Evolutionary conservation across 495 filamentous ascomycete genomes (phyloP).

Genomic region (Aspergillus homomorphus): DNA sequence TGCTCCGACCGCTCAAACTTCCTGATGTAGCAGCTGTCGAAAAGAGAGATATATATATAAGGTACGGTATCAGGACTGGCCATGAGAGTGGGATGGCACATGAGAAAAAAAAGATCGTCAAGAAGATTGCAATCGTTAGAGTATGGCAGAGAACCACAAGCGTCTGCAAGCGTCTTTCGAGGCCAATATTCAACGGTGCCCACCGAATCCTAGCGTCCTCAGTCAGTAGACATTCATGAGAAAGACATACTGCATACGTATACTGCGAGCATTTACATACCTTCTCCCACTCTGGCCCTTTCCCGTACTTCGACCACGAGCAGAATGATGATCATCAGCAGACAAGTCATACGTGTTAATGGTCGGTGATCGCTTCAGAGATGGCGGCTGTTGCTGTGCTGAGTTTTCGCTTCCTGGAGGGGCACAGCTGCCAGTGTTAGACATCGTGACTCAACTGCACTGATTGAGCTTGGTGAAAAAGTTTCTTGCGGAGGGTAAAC

Average conservation of each 20-base stretch:
- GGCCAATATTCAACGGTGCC: slow-evolving; percentile 83
- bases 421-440: neutral
- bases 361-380: neutral
- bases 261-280: neutral
- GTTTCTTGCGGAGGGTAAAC: neutral
- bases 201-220: slow-evolving; percentile 60
- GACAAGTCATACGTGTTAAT: neutral
- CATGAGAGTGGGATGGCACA: slow-evolving; percentile 87
- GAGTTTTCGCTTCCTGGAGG: neutral
- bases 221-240: neutral
- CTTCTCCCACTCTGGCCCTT: neutral
- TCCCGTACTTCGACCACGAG: neutral
- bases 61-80: slow-evolving; percentile 88
- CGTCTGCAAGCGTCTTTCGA: slow-evolving; percentile 84
- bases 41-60: slow-evolving; percentile 74
- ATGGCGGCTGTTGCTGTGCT: neutral
- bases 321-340: neutral
- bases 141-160: slow-evolving; percentile 82
- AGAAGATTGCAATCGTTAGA: slow-evolving; percentile 68
- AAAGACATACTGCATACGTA: slow-evolving; percentile 1
- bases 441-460: neutral
- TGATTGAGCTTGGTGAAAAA: neutral
- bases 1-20: slow-evolving; percentile 65
- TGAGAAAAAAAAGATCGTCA: slow-evolving; percentile 85
- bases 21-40: slow-evolving; percentile 75